Percentiles rank a stretch among this genome's conserved stretches.
These are phyloP conservation scores for Xylaria palmicola DNA, from an alignment of 495 filamentous ascomycete species.

Conservation along the genomic window DNA sequence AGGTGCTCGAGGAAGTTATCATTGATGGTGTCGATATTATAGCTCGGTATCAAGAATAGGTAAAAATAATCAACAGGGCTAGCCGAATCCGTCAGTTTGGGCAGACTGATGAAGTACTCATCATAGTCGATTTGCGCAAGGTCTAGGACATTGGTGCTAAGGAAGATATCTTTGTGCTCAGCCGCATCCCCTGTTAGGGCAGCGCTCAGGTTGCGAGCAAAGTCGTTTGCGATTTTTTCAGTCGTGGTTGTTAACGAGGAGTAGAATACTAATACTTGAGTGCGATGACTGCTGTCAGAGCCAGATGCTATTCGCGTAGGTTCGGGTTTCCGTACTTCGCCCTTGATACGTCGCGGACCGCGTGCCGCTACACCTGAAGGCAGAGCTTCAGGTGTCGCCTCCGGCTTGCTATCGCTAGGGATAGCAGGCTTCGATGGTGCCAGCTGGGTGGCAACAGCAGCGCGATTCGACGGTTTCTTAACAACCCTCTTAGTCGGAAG, in stretches of 20 bases:
- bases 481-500: conserved; percentile 1
- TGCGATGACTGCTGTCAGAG: conserved; percentile 30
- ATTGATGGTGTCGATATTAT: conserved; percentile 88
- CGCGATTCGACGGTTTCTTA: neutral
- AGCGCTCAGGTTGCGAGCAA: conserved; percentile 52
- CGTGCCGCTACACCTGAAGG: conserved; percentile 19
- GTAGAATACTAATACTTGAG: conserved; percentile 84
- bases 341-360: conserved; percentile 51
- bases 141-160: conserved; percentile 69
- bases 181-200: conserved; percentile 24
- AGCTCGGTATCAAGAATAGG: conserved; percentile 77
- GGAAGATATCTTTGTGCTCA: conserved; percentile 32
- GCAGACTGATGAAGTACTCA: conserved; percentile 75
- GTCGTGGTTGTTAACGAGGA: conserved; percentile 82
- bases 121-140: conserved; percentile 85
- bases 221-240: conserved; percentile 60
- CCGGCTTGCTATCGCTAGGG: conserved; percentile 12
- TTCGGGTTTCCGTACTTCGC: conserved; percentile 38
- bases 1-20: conserved; percentile 80
- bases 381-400: neutral
- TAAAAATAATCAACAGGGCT: conserved; percentile 66
- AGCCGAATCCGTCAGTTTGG: conserved; percentile 44
- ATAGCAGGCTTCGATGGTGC: conserved; percentile 9
- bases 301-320: conserved; percentile 14
- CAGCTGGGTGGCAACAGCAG: neutral